phyloP scores from a whole-genome alignment of 495 filamentous ascomycete species.

The Lepidopterella palustris region DNA sequence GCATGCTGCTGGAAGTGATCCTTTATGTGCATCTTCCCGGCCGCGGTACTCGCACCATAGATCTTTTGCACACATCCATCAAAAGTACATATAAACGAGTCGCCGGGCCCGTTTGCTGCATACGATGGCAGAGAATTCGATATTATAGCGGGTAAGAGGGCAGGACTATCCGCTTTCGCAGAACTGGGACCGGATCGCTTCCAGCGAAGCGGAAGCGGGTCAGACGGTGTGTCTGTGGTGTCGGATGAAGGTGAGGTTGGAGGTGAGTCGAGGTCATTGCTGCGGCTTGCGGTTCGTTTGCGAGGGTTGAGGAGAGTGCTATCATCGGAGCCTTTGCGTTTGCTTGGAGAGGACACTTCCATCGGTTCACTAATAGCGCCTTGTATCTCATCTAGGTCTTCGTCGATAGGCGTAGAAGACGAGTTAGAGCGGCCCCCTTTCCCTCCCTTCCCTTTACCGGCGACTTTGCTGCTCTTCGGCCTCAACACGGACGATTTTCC shows the following conservation, averaged over 20 bases:
- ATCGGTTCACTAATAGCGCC: conserved; percentile 29
- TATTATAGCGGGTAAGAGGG: conserved; percentile 29
- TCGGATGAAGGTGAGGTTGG: conserved; percentile 22
- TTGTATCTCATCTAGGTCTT: conserved; percentile 17
- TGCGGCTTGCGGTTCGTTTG: conserved; percentile 17
- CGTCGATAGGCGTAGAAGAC: conserved; percentile 17
- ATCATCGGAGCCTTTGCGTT: conserved; percentile 13
- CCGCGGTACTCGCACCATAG: conserved; percentile 49
- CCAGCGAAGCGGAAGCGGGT: conserved; percentile 38
- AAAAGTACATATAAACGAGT: conserved; percentile 65
- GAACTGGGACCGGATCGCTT: conserved; percentile 26
- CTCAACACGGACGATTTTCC: conserved; percentile 42
- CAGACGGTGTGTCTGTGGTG: conserved; percentile 26
- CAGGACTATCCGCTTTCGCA: conserved; percentile 12
- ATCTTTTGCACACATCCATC: conserved; percentile 60
- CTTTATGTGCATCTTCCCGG: conserved; percentile 53
- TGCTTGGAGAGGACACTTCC: conserved; percentile 44
- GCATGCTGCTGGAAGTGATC: conserved; percentile 62
- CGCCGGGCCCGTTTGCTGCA: conserved; percentile 48
- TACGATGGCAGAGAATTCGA: conserved; percentile 43
- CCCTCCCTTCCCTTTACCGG: conserved; percentile 42
- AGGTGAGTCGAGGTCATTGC: conserved; percentile 9
- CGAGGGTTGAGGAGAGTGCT: neutral
- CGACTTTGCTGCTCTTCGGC: conserved; percentile 45
- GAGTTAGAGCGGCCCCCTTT: conserved; percentile 18